phyloP scores from a whole-genome alignment of 2,329 filamentous ascomycete genomes.

The Trichoderma oligosporum region DNA sequence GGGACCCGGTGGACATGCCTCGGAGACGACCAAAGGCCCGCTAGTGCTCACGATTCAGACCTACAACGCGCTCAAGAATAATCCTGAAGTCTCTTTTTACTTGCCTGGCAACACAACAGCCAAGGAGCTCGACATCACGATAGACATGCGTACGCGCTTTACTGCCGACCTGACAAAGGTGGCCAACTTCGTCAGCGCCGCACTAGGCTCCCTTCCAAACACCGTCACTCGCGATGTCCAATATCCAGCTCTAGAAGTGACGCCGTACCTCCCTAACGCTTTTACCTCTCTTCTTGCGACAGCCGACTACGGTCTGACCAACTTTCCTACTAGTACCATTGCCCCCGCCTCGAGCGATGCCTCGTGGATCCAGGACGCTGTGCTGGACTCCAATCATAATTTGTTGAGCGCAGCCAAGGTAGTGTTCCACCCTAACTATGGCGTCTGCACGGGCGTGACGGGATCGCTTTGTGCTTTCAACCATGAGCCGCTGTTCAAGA shows the following conservation, averaged over 20 bases:
- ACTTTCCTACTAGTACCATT: conserved; percentile 17
- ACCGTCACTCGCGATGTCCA: conserved; percentile 20
- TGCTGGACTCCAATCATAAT: conserved; percentile 16
- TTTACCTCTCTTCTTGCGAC: conserved; percentile 15
- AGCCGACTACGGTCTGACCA: conserved; percentile 15
- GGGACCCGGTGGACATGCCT: conserved; percentile 22
- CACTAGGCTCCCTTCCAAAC: conserved; percentile 13
- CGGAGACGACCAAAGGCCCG: conserved; percentile 19
- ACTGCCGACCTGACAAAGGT: conserved; percentile 18
- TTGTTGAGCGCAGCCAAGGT: conserved; percentile 18
- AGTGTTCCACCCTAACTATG: conserved; percentile 21
- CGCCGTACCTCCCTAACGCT: conserved; percentile 12
- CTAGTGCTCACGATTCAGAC: conserved; percentile 19
- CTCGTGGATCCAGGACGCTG: conserved; percentile 21
- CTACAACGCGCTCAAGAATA: conserved; percentile 19
- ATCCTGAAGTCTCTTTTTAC: conserved; percentile 16
- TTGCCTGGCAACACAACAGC: conserved; percentile 21
- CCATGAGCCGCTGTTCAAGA: conserved; percentile 22
- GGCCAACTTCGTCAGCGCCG: conserved; percentile 18
- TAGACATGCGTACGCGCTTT: conserved; percentile 22
- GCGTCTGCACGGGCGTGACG: conserved; percentile 16
- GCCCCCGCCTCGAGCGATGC: conserved; percentile 22
- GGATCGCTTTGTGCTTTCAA: conserved; percentile 20
- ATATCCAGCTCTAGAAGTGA: conserved; percentile 21
- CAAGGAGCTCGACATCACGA: conserved; percentile 22